These are phyloP conservation scores for Populus euphratica DNA, from an alignment of 345 rosid species.

Conservation along the genomic window DNA sequence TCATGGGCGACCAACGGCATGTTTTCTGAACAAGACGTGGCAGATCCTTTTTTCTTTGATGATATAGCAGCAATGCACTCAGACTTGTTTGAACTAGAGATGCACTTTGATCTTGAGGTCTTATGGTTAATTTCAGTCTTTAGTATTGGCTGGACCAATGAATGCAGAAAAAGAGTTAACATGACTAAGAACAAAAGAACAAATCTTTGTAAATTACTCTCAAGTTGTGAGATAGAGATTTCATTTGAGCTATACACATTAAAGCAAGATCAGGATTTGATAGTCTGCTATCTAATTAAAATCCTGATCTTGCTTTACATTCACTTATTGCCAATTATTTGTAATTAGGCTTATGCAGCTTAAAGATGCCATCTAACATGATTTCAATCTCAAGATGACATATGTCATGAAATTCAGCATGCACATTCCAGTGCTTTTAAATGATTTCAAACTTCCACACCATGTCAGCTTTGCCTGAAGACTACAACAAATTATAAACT, in stretches of 20 bases:
- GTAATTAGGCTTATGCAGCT: background rate
- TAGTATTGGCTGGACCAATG: slow-evolving; percentile 34
- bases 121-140: slow-evolving; percentile 27
- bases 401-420: too few relatives aligned
- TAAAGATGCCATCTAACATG: background rate
- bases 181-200: background rate
- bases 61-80: slow-evolving; percentile 27
- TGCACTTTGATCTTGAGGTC: slow-evolving; percentile 34
- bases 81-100: slow-evolving; percentile 25
- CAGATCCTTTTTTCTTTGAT: slow-evolving; percentile 32
- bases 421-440: background rate
- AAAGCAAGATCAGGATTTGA: background rate
- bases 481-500: background rate
- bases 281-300: background rate
- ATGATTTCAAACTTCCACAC: background rate
- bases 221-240: background rate
- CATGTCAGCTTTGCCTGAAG: background rate
- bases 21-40: slow-evolving; percentile 28
- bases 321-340: too few relatives aligned
- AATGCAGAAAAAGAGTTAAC: slow-evolving; percentile 4
- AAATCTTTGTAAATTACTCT: background rate
- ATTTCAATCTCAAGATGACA: too few relatives aligned
- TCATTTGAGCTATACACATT: background rate
- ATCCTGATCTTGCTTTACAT: too few relatives aligned
- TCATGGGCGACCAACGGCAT: slow-evolving; percentile 36